These are phyloP conservation scores for Salix dunnii DNA, from an alignment of 345 rosid species.

Conservation along the genomic window DNA sequence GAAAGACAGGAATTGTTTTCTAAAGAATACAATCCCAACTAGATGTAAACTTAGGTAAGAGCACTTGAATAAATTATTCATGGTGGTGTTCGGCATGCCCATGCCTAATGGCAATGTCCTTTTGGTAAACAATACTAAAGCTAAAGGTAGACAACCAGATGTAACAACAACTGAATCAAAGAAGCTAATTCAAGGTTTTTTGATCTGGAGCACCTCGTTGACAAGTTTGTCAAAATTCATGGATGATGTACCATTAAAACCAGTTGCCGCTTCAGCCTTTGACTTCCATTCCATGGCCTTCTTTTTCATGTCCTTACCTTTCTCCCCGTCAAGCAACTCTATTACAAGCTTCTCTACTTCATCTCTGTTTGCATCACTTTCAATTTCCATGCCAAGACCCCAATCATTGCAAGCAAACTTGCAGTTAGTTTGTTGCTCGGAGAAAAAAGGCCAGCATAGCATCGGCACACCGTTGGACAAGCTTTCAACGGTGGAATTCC, in stretches of 20 bases:
- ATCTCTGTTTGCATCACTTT: slow-evolving; percentile 1
- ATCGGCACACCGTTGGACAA: not conserved
- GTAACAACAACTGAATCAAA: too few relatives aligned
- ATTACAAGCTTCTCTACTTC: slow-evolving; percentile 3
- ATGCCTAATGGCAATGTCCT: too few relatives aligned
- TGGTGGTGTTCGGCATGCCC: too few relatives aligned
- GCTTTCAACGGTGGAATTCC: slow-evolving; percentile 8
- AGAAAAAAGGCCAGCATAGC: slow-evolving; percentile 1
- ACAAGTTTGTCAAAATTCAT: not conserved
- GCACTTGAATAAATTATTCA: too few relatives aligned
- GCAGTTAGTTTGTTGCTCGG: slow-evolving; percentile 2
- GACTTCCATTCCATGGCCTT: slow-evolving; percentile 3
- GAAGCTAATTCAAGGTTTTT: too few relatives aligned
- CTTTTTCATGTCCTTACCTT: not conserved
- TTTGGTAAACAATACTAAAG: too few relatives aligned
- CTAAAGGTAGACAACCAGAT: too few relatives aligned
- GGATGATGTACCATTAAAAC: not conserved
- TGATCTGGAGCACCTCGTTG: too few relatives aligned
- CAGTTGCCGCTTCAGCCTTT: not conserved
- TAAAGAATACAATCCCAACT: too few relatives aligned
- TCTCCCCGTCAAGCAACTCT: slow-evolving; percentile 1
- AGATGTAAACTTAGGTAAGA: too few relatives aligned
- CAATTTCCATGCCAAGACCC: slow-evolving; percentile 6
- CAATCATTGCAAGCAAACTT: slow-evolving; percentile 7
- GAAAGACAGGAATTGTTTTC: too few relatives aligned